Percentiles rank a stretch among this genome's conserved stretches.
phyloP scores from a whole-genome alignment of 345 rosid genomes.

The Hibiscus tridactylites region DNA sequence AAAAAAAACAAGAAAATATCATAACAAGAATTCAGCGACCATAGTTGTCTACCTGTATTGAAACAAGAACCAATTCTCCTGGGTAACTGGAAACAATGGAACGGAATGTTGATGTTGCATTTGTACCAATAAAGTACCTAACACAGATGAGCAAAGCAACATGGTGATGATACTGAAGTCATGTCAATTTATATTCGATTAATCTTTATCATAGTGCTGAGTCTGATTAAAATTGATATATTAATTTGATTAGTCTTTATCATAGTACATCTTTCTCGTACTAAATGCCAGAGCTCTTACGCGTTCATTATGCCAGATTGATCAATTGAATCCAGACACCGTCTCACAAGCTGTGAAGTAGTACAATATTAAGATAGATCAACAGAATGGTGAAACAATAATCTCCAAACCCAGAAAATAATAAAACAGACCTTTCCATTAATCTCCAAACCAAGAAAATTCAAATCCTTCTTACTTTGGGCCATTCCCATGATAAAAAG shows the following conservation, averaged over 20 bases:
- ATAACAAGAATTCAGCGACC: not conserved
- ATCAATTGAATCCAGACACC: constrained; percentile 33
- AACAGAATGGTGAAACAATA: constrained; percentile 17
- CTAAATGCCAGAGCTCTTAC: constrained; percentile 24
- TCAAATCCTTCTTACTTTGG: constrained; percentile 37
- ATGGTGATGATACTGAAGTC: not conserved
- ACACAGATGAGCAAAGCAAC: constrained; percentile 2
- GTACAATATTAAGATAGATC: not conserved
- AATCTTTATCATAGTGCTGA: not conserved
- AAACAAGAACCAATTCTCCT: constrained; percentile 45
- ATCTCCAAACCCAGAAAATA: constrained; percentile 51
- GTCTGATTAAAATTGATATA: not conserved
- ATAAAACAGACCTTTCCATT: constrained; percentile 42
- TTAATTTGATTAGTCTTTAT: constrained; percentile 3
- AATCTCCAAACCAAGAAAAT: constrained; percentile 64
- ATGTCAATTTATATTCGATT: not conserved
- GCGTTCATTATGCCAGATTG: constrained; percentile 39
- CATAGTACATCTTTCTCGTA: not conserved
- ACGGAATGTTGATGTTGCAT: constrained; percentile 56
- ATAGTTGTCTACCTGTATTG: constrained; percentile 38
- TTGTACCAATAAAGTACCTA: constrained; percentile 52
- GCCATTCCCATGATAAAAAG: constrained; percentile 58
- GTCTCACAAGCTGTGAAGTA: constrained; percentile 42
- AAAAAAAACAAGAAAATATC: not conserved
- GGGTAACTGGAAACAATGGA: constrained; percentile 54